A percentile compares a stretch with the other conserved stretches of the same genome.
Evolutionary conservation across 345 rosid genomes (phyloP).

Genomic region (Heritiera fomes): DNA sequence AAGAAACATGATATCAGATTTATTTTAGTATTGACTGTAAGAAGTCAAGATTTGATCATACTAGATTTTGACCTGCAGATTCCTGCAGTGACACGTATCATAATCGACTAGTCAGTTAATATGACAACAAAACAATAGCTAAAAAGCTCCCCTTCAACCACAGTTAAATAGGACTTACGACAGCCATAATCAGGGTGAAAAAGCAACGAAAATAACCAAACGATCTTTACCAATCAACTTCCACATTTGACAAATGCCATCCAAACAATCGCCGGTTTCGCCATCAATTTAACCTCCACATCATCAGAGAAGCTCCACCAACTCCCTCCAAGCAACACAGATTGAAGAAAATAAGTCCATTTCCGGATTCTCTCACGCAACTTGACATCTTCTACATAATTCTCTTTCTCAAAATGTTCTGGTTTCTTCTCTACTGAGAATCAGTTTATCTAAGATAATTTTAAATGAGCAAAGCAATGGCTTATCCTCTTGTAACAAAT

Average conservation of each 20-base stretch:
- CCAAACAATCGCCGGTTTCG: constrained; percentile 82
- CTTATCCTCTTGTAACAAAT: constrained; percentile 20
- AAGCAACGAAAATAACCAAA: constrained; percentile 81
- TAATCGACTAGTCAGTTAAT: constrained; percentile 40
- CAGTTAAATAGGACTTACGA: constrained; percentile 46
- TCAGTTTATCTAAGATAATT: constrained; percentile 56
- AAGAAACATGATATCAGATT: not conserved
- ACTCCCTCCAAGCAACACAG: constrained; percentile 83
- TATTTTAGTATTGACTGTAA: not conserved
- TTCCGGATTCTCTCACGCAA: constrained; percentile 44
- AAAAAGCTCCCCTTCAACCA: not conserved
- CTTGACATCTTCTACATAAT: constrained; percentile 36
- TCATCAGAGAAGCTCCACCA: constrained; percentile 91
- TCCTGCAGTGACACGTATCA: constrained; percentile 73
- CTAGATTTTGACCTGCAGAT: constrained; percentile 92
- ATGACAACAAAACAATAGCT: not conserved
- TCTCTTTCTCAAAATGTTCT: constrained; percentile 33
- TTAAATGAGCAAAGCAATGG: constrained; percentile 27
- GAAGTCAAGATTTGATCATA: constrained; percentile 49
- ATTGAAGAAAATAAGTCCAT: constrained; percentile 49
- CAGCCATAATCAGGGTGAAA: constrained; percentile 75
- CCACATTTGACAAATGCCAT: constrained; percentile 89
- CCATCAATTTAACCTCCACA: constrained; percentile 56
- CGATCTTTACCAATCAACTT: constrained; percentile 78
- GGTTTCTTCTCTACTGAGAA: constrained; percentile 38